These are phyloP conservation scores for Hypoxylon intermedium DNA, from an alignment of 495 filamentous ascomycete species.

Conservation along the genomic window DNA sequence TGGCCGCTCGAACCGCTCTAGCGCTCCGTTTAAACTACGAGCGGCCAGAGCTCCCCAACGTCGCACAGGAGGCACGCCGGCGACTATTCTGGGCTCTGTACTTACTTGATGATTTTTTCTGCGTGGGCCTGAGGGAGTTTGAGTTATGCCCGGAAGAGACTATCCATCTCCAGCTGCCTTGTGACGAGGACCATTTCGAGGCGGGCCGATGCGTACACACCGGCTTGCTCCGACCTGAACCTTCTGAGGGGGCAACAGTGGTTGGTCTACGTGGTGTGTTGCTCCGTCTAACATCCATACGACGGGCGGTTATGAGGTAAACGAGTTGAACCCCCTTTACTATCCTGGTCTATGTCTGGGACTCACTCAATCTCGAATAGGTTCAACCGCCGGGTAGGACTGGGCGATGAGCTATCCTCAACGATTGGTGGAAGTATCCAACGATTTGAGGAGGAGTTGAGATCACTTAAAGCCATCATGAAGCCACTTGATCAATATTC, in stretches of 20 bases:
- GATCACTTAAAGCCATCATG: conserved; percentile 15
- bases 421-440: conserved; percentile 27
- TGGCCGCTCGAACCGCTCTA: conserved; percentile 39
- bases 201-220: conserved; percentile 26
- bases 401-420: conserved; percentile 34
- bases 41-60: conserved; percentile 32
- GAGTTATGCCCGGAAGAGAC: conserved; percentile 41
- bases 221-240: conserved; percentile 21
- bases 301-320: conserved; percentile 41
- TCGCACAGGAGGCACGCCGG: conserved; percentile 42
- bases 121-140: conserved; percentile 41
- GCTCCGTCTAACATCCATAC: conserved; percentile 34
- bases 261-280: conserved; percentile 34
- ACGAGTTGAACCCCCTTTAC: not conserved
- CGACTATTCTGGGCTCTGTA: conserved; percentile 43
- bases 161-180: conserved; percentile 41
- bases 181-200: conserved; percentile 39
- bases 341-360: not conserved
- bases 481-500: conserved; percentile 29
- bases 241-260: not conserved
- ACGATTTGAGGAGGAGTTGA: conserved; percentile 30
- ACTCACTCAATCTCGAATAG: conserved; percentile 11
- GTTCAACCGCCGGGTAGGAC: conserved; percentile 36
- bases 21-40: conserved; percentile 44
- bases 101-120: conserved; percentile 39